phyloP scores from a whole-genome alignment of 1,139 yeast species.

The Yamadazyma buinensis region DNA sequence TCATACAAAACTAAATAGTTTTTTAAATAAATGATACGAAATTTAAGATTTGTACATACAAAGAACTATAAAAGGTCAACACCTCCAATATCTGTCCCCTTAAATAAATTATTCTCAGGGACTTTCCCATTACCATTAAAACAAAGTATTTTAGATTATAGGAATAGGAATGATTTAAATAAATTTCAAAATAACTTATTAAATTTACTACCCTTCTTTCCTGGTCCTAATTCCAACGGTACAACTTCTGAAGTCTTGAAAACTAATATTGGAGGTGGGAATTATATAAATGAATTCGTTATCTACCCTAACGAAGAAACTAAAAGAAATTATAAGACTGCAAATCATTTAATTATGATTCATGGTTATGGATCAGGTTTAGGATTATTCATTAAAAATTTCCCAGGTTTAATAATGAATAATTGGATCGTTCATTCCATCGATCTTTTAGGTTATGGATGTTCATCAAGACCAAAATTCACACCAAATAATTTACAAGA shows the following conservation, averaged over 20 bases:
- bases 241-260: slow-evolving; percentile 30
- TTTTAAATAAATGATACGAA: too few species aligned
- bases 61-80: slow-evolving; percentile 44
- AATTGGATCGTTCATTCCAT: slow-evolving; percentile 69
- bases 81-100: slow-evolving; percentile 62
- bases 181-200: slow-evolving; percentile 53
- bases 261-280: slow-evolving; percentile 37
- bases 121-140: slow-evolving; percentile 55
- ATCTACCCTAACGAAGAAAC: slow-evolving; percentile 45
- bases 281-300: slow-evolving; percentile 61
- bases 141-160: slow-evolving; percentile 53
- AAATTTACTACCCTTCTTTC: slow-evolving; percentile 37
- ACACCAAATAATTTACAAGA: slow-evolving; percentile 22
- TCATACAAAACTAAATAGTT: too few species aligned
- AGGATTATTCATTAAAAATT: slow-evolving; percentile 65
- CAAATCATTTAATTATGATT: slow-evolving; percentile 59
- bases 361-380: slow-evolving; percentile 83
- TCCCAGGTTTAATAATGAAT: slow-evolving; percentile 35
- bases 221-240: slow-evolving; percentile 31
- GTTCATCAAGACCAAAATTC: slow-evolving; percentile 58
- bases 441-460: slow-evolving; percentile 75
- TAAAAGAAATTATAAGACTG: slow-evolving; percentile 16
- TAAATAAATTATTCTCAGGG: slow-evolving; percentile 45
- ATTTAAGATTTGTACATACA: neutral
- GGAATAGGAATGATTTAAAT: slow-evolving; percentile 35